A percentile compares a stretch with the other conserved stretches of the same genome.
Evolutionary conservation across 768 basidiomycete genomes (phyloP).

Genomic region (Jaapia argillacea): DNA sequence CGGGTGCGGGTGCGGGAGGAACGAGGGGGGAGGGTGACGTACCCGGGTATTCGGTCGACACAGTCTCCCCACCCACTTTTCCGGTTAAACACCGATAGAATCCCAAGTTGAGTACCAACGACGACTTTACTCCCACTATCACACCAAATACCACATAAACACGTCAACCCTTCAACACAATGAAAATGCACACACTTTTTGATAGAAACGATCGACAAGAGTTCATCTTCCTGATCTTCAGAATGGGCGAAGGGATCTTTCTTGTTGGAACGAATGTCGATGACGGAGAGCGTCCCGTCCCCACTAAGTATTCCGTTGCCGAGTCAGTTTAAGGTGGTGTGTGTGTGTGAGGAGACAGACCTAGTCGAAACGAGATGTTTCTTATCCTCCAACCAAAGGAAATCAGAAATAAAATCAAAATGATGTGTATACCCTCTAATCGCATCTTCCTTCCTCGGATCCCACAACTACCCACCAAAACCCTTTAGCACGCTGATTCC

Average conservation of each 20-base stretch:
- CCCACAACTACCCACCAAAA: conserved; percentile 69
- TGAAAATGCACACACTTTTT: conserved; percentile 48
- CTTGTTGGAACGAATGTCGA: conserved; percentile 83
- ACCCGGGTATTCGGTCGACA: conserved; percentile 86
- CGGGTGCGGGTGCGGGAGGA: neutral
- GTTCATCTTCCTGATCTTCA: conserved; percentile 93
- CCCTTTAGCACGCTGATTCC: neutral
- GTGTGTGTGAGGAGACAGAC: conserved; percentile 29
- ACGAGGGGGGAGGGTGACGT: conserved; percentile 14
- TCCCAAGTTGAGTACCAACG: conserved; percentile 85
- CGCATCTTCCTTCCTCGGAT: conserved; percentile 59
- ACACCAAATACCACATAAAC: neutral
- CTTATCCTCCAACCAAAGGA: conserved; percentile 77
- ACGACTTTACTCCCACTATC: conserved; percentile 67
- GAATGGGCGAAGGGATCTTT: conserved; percentile 72
- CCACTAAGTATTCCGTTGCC: conserved; percentile 39
- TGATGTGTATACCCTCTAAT: conserved; percentile 74
- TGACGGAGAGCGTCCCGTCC: conserved; percentile 87
- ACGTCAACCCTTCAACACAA: neutral
- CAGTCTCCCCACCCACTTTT: conserved; percentile 87
- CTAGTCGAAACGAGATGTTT: conserved; percentile 55
- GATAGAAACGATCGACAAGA: conserved; percentile 78
- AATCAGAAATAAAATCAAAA: conserved; percentile 91
- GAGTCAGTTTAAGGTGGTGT: neutral
- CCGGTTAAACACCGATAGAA: conserved; percentile 84